Percentiles rank a stretch among this genome's conserved stretches.
Evolutionary conservation across 495 filamentous ascomycete species (phyloP).

Genomic region (Darksidea phi): DNA sequence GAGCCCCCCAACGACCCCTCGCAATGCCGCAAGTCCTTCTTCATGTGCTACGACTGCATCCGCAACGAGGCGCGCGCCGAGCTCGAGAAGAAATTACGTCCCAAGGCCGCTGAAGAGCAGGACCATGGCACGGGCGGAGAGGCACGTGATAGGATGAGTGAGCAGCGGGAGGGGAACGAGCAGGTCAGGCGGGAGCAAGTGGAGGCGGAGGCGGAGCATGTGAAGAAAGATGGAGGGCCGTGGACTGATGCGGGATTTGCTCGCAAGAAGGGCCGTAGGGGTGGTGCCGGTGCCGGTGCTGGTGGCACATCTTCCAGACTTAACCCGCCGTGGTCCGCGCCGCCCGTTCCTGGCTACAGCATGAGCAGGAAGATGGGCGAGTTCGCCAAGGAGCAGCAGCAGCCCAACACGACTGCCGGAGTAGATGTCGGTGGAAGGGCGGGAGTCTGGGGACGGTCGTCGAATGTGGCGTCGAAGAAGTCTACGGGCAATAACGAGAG

Average conservation of each 20-base stretch:
- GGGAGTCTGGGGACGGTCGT: neutral
- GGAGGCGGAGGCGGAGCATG: neutral
- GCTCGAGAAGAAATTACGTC: neutral
- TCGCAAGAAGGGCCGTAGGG: neutral
- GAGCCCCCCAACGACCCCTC: neutral
- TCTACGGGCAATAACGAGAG: neutral
- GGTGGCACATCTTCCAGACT: neutral
- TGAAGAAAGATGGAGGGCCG: neutral
- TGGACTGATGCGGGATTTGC: neutral
- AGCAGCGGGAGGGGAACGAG: conserved; percentile 5
- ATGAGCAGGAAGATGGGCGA: no score
- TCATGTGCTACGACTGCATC: conserved; percentile 27
- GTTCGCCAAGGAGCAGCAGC: no score
- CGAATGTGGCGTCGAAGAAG: neutral
- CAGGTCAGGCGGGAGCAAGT: neutral
- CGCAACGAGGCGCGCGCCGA: neutral
- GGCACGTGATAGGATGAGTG: neutral
- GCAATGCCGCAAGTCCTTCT: conserved; percentile 8
- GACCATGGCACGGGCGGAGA: conserved; percentile 4
- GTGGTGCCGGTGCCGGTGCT: neutral
- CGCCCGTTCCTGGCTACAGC: no score
- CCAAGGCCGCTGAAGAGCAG: neutral
- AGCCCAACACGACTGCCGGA: neutral
- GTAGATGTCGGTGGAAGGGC: neutral
- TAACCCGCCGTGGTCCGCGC: neutral